Conservation (phyloP, 108 stramenopile species). For the Cyclostephanos invisitatus region DNA sequence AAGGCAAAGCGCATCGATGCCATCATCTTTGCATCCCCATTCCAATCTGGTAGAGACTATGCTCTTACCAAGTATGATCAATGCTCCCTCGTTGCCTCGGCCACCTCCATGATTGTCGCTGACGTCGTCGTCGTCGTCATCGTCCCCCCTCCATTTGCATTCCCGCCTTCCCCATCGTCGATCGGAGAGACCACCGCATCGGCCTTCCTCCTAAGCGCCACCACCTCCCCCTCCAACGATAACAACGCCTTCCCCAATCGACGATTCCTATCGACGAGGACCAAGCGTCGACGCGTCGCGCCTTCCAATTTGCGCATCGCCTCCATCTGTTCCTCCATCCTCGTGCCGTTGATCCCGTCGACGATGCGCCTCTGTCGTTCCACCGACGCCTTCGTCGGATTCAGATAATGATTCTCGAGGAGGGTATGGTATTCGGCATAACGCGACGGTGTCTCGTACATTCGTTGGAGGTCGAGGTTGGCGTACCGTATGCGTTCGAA, state of each 20-base stretch:
- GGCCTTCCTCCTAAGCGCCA: slow-evolving; percentile 12
- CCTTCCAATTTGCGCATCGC: slow-evolving; percentile 41
- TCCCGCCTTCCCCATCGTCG: neutral
- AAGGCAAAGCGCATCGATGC: no score
- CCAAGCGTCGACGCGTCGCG: slow-evolving; percentile 46
- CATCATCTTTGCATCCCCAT: no score
- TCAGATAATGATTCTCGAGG: slow-evolving; percentile 32
- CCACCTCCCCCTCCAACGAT: slow-evolving; percentile 47
- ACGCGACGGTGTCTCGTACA: slow-evolving; percentile 37
- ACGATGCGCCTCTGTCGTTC: slow-evolving; percentile 53
- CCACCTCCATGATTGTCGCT: neutral
- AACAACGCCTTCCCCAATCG: slow-evolving; percentile 57
- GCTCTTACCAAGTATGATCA: neutral
- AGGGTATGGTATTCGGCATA: slow-evolving; percentile 52
- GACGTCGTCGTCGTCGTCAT: neutral
- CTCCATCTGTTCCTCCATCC: slow-evolving; percentile 60
- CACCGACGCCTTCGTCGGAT: slow-evolving; percentile 24
- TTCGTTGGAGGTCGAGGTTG: slow-evolving; percentile 65
- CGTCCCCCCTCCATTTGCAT: neutral
- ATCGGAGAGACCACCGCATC: neutral
- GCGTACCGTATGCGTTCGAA: slow-evolving; percentile 56
- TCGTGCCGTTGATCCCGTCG: slow-evolving; percentile 66
- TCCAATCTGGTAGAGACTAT: no score
- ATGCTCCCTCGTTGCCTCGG: neutral
- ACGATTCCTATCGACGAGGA: slow-evolving; percentile 58